phyloP scores from a whole-genome alignment of 768 basidiomycete species.

The Podaxis sp. region DNA sequence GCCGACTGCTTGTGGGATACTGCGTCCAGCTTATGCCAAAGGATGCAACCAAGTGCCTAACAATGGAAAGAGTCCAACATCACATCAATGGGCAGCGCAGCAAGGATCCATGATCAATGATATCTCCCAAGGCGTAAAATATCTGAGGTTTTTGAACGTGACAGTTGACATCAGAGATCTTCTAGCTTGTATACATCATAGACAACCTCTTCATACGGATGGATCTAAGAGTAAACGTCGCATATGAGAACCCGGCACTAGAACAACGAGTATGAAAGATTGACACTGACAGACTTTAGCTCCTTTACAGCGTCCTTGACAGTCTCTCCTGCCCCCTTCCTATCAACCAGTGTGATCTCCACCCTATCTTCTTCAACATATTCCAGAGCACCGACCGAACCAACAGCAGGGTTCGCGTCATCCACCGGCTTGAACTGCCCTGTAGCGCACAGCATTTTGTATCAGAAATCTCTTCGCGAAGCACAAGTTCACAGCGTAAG shows the following conservation, averaged over 20 bases:
- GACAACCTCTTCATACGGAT: conserved; percentile 59
- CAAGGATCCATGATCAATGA: neutral
- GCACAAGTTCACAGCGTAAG: neutral
- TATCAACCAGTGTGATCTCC: conserved; percentile 45
- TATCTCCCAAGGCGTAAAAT: neutral
- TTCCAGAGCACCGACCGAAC: conserved; percentile 41
- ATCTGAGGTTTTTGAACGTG: neutral
- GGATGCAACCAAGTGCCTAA: neutral
- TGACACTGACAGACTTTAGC: conserved; percentile 43
- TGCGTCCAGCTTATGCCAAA: neutral
- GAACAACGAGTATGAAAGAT: neutral
- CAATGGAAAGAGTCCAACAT: neutral
- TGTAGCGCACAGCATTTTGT: conserved; percentile 18
- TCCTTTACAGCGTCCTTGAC: conserved; percentile 40
- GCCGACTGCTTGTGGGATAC: neutral
- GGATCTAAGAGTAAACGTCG: conserved; percentile 33
- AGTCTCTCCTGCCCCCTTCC: conserved; percentile 32
- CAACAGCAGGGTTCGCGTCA: conserved; percentile 46
- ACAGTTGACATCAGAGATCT: conserved; percentile 31
- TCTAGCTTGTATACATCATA: conserved; percentile 56
- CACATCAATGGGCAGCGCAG: neutral
- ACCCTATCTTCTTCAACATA: conserved; percentile 54
- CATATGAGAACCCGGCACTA: neutral
- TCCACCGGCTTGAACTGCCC: conserved; percentile 46
- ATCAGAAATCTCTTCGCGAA: neutral